Percentiles rank a stretch among this genome's conserved stretches.
These are phyloP conservation scores for Dorcoceras hygrometricum DNA, from an alignment of 257 asterid genomes.

Conservation along the genomic window DNA sequence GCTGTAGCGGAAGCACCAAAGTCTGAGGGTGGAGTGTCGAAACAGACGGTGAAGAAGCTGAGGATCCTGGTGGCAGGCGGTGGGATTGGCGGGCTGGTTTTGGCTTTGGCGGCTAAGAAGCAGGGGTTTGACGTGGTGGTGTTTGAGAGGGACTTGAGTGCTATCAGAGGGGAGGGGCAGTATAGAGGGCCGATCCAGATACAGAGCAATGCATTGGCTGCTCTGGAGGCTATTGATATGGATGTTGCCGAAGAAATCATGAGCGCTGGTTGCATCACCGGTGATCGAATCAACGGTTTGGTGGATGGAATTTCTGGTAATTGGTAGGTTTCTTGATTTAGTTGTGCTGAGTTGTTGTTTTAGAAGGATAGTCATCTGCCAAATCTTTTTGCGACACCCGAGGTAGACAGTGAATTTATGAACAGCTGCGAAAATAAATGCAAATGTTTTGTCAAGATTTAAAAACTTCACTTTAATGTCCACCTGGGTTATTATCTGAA, in stretches of 20 bases:
- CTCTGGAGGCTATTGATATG: constrained; percentile 89
- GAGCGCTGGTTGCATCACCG: constrained; percentile 85
- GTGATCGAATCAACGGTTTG: constrained; percentile 90
- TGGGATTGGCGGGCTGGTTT: constrained; percentile 90
- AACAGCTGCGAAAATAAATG: background rate
- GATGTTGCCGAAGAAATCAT: constrained; percentile 75
- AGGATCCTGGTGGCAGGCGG: constrained; percentile 93
- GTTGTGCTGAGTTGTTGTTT: background rate
- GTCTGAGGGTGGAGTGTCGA: constrained; percentile 11
- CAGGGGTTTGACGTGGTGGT: constrained; percentile 88
- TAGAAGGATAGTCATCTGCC: background rate
- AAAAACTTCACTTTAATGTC: background rate
- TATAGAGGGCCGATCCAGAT: constrained; percentile 94
- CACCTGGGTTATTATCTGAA: background rate
- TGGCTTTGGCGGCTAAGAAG: constrained; percentile 83
- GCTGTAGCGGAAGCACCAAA: constrained; percentile 26
- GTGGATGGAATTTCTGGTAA: constrained; percentile 82
- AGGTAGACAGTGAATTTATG: background rate
- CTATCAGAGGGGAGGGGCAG: constrained; percentile 93
- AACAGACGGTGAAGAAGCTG: constrained; percentile 45
- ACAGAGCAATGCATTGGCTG: constrained; percentile 96
- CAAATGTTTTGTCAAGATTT: background rate
- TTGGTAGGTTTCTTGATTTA: constrained; percentile 49
- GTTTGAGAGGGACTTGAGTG: constrained; percentile 95
- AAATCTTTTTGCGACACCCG: no score